phyloP scores from a whole-genome alignment of 495 filamentous ascomycete species.

The Aspergillus cavernicola region DNA sequence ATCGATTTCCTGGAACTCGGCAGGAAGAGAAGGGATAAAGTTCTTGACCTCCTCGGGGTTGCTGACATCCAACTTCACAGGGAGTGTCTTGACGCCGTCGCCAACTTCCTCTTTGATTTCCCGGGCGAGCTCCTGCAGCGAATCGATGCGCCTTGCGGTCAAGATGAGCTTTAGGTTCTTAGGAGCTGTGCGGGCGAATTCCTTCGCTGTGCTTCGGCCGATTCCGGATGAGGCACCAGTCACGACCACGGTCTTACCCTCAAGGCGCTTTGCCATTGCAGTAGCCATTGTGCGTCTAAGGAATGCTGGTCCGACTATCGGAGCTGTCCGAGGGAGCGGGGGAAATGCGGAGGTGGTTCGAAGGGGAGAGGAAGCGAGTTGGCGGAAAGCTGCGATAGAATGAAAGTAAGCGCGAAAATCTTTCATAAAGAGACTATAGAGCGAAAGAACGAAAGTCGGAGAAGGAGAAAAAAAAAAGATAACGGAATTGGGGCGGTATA shows the following conservation, averaged over 20 bases:
- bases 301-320: conserved; percentile 21
- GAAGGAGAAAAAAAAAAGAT: neutral
- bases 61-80: conserved; percentile 84
- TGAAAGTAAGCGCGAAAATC: conserved; percentile 21
- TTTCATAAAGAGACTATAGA: conserved; percentile 29
- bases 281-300: conserved; percentile 61
- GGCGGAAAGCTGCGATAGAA: conserved; percentile 30
- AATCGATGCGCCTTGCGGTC: conserved; percentile 79
- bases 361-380: conserved; percentile 14
- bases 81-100: conserved; percentile 74
- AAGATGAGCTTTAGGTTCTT: conserved; percentile 78
- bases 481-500: neutral
- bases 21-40: conserved; percentile 71
- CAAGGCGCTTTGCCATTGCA: conserved; percentile 78
- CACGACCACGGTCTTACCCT: conserved; percentile 89
- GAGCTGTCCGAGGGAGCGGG: conserved; percentile 18
- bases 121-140: conserved; percentile 67
- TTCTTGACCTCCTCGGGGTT: conserved; percentile 68
- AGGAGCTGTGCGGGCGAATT: conserved; percentile 87
- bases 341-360: conserved; percentile 16
- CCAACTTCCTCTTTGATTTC: conserved; percentile 78
- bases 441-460: neutral
- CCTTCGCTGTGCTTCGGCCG: conserved; percentile 76
- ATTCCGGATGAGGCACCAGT: conserved; percentile 96
- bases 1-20: conserved; percentile 83